phyloP scores from a whole-genome alignment of 202 grass and related monocot genomes.

The Zoysia matrella region DNA sequence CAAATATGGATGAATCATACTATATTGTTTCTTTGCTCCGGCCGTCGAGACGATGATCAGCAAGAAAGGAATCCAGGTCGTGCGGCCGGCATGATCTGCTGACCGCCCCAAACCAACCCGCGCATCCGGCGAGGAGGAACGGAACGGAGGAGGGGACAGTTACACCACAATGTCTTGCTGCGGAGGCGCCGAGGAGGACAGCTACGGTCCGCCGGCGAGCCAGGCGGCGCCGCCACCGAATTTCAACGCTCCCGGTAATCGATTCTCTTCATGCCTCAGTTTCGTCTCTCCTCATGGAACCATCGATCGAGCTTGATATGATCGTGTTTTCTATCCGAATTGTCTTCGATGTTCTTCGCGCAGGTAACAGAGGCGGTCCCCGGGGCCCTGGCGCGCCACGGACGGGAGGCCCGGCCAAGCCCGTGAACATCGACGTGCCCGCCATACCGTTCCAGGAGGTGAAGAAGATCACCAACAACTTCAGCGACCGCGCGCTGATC shows the following conservation, averaged over 20 bases:
- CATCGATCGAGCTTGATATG: too few relatives aligned
- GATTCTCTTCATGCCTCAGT: neutral
- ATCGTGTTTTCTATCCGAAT: too few relatives aligned
- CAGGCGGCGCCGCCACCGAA: conserved; percentile 58
- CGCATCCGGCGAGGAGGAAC: conserved; percentile 40
- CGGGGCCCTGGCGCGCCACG: conserved; percentile 53
- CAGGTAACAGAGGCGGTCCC: conserved; percentile 72
- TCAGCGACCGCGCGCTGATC: conserved; percentile 68
- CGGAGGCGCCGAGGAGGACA: conserved; percentile 78
- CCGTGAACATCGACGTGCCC: conserved; percentile 67
- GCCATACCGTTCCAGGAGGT: conserved; percentile 65
- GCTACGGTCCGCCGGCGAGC: conserved; percentile 60
- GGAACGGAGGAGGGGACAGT: neutral
- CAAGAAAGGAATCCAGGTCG: conserved; percentile 30
- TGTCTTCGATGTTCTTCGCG: too few relatives aligned
- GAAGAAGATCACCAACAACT: conserved; percentile 74
- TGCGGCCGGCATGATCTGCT: neutral
- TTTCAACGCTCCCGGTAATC: conserved; percentile 59
- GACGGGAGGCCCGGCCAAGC: conserved; percentile 65
- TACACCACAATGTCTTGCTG: conserved; percentile 68
- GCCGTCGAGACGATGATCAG: neutral
- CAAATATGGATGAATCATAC: neutral
- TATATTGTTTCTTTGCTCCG: neutral
- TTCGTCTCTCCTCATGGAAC: neutral
- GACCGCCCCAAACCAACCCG: conserved; percentile 32